These are phyloP conservation scores for Betula pendula DNA, from an alignment of 306 rosid species.

Conservation along the genomic window DNA sequence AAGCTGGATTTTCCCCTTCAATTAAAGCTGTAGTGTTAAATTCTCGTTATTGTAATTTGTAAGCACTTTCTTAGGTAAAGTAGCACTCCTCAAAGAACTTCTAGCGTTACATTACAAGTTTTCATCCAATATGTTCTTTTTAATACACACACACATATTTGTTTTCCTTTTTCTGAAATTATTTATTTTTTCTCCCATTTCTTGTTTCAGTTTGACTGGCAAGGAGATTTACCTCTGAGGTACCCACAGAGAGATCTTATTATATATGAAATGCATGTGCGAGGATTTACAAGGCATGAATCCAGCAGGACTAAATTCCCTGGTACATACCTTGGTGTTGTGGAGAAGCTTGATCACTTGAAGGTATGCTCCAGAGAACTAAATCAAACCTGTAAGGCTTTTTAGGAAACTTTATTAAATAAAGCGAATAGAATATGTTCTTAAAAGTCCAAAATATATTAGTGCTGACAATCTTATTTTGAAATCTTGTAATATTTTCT, in stretches of 20 bases:
- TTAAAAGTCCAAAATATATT: background rate
- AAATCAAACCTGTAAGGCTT: constrained; percentile 8
- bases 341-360: constrained; percentile 89
- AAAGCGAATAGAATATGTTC: constrained; percentile 8
- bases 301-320: constrained; percentile 71
- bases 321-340: constrained; percentile 91
- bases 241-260: constrained; percentile 81
- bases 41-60: background rate
- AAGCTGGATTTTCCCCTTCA: background rate
- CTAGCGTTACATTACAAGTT: background rate
- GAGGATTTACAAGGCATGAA: constrained; percentile 90
- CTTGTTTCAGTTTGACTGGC: constrained; percentile 87
- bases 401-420: constrained; percentile 11
- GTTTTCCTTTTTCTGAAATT: no score
- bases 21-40: background rate
- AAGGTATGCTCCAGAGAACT: constrained; percentile 51
- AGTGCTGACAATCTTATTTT: background rate
- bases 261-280: constrained; percentile 92
- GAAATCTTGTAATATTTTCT: background rate
- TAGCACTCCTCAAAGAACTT: background rate
- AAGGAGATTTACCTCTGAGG: constrained; percentile 89
- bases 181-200: constrained; percentile 14
- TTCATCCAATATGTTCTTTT: no score
- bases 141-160: no score
- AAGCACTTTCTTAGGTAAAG: background rate